A percentile compares a stretch with the other conserved stretches of the same genome.
Evolutionary conservation across 495 filamentous ascomycete genomes (phyloP).

Genomic region (Annulohypoxylon nitens): DNA sequence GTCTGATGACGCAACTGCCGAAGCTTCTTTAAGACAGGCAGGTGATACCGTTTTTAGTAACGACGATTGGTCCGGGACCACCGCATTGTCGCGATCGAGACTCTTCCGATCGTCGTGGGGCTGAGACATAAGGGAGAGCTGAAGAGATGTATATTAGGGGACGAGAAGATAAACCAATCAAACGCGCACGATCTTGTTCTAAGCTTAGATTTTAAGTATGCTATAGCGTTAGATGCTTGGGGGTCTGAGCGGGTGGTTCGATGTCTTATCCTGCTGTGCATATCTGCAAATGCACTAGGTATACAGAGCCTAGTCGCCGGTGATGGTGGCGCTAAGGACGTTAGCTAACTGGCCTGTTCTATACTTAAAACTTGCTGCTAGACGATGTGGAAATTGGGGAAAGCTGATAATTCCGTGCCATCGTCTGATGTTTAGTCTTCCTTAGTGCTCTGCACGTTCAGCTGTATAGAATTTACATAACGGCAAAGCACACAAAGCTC

Average conservation of each 20-base stretch:
- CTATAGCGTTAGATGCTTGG: not conserved
- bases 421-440: not conserved
- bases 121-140: constrained; percentile 11
- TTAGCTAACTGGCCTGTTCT: not conserved
- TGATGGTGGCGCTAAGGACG: constrained; percentile 5
- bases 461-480: not conserved
- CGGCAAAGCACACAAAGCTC: not conserved
- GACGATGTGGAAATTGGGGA: not conserved
- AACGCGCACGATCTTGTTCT: not conserved
- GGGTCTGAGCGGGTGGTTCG: not conserved
- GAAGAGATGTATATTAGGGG: not conserved
- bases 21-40: not conserved
- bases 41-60: not conserved
- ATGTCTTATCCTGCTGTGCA: constrained; percentile 1
- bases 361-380: constrained; percentile 6
- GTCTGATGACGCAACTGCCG: not conserved
- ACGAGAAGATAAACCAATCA: not conserved
- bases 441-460: not conserved
- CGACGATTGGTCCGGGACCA: not conserved
- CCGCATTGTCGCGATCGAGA: constrained; percentile 3
- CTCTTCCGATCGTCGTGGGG: not conserved
- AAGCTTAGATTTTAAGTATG: constrained; percentile 10
- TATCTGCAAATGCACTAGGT: not conserved
- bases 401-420: not conserved
- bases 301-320: constrained; percentile 2